Conservation (phyloP, 257 asterid species). For the Catharanthus roseus region DNA sequence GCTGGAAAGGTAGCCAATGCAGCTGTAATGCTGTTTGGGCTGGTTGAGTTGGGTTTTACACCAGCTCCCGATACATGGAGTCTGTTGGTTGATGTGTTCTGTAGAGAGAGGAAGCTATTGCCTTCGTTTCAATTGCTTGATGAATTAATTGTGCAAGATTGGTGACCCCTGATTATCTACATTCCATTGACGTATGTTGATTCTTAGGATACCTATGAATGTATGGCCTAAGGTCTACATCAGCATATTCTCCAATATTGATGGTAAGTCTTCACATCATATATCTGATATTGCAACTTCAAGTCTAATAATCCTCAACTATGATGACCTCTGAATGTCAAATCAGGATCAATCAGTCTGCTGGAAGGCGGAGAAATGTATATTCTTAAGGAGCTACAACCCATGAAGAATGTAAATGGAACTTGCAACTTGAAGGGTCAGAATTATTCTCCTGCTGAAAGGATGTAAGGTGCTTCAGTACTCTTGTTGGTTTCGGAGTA, state of each 20-base stretch:
- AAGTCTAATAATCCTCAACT: background rate
- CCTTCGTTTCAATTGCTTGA: constrained; percentile 69
- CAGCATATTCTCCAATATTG: too few relatives aligned
- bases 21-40: constrained; percentile 41
- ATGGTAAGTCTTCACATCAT: background rate
- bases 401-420: background rate
- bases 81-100: constrained; percentile 47
- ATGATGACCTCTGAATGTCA: background rate
- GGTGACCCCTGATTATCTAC: constrained; percentile 1
- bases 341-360: background rate
- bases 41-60: constrained; percentile 53
- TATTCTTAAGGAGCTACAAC: background rate
- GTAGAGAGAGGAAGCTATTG: constrained; percentile 76
- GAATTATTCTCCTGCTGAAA: background rate
- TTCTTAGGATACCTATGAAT: background rate
- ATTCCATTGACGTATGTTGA: background rate
- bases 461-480: background rate
- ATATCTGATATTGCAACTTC: background rate
- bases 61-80: constrained; percentile 76
- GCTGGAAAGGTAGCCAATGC: constrained; percentile 70
- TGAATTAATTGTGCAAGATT: constrained; percentile 28
- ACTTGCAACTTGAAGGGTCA: background rate
- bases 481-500: background rate
- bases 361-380: background rate
- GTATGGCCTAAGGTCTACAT: background rate